Percentiles rank a stretch among this genome's conserved stretches.
phyloP scores from a whole-genome alignment of 2,329 filamentous ascomycete genomes.

The Arachnomyces sp. region DNA sequence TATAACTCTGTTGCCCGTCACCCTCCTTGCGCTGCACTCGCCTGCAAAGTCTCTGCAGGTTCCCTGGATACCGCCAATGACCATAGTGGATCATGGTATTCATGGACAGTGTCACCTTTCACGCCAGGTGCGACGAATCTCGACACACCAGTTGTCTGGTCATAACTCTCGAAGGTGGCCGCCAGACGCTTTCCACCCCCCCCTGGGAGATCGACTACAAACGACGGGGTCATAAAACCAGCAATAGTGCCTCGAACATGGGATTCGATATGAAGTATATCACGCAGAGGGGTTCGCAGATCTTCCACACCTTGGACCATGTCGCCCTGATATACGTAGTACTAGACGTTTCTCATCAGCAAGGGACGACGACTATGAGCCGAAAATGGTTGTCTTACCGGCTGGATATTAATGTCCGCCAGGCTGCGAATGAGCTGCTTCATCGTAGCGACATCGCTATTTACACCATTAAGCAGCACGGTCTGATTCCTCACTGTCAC shows the following conservation, averaged over 20 bases:
- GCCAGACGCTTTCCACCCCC: constrained; percentile 58
- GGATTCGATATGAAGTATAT: constrained; percentile 52
- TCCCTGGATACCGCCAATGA: too few relatives aligned
- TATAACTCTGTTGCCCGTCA: too few relatives aligned
- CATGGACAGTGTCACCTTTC: too few relatives aligned
- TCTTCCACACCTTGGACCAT: constrained; percentile 57
- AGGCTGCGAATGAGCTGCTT: constrained; percentile 46
- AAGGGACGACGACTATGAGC: not conserved
- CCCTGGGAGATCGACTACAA: constrained; percentile 57
- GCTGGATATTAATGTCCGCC: constrained; percentile 50
- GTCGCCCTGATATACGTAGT: constrained; percentile 61
- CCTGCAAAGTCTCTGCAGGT: too few relatives aligned
- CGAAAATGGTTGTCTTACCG: constrained; percentile 35
- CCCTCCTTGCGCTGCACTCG: too few relatives aligned
- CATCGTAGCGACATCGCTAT: constrained; percentile 50
- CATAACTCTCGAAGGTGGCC: constrained; percentile 47
- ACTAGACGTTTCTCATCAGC: constrained; percentile 31
- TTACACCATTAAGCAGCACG: constrained; percentile 53
- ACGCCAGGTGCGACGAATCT: too few relatives aligned
- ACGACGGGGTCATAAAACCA: constrained; percentile 56
- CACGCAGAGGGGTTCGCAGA: constrained; percentile 53
- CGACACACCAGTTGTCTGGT: constrained; percentile 20
- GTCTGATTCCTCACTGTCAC: constrained; percentile 55
- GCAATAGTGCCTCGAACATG: constrained; percentile 54
- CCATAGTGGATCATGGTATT: too few relatives aligned